These are phyloP conservation scores for Chlorella sp. DNA, from an alignment of 139 green algal genomes.

Conservation along the genomic window DNA sequence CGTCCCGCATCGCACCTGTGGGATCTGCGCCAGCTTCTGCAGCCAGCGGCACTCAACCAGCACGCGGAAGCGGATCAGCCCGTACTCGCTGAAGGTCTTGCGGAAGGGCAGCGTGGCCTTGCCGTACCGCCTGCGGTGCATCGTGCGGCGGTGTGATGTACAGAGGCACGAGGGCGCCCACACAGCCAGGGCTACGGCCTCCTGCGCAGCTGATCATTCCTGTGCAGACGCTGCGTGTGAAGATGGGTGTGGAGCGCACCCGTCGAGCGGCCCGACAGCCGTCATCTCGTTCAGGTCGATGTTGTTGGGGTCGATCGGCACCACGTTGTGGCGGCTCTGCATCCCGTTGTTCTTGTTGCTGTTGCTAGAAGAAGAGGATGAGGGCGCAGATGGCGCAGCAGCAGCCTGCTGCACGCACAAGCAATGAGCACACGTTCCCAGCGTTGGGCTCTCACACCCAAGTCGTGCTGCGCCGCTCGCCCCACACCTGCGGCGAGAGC, in stretches of 20 bases:
- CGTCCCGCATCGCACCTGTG: constrained; percentile 59
- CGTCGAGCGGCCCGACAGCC: constrained; percentile 81
- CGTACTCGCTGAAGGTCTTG: constrained; percentile 93
- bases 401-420: too few relatives aligned
- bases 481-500: too few relatives aligned
- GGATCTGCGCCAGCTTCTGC: constrained; percentile 76
- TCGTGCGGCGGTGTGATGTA: background rate
- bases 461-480: too few relatives aligned
- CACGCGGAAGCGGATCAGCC: constrained; percentile 89
- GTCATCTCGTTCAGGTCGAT: constrained; percentile 78
- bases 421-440: too few relatives aligned
- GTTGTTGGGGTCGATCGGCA: too few relatives aligned
- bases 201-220: background rate
- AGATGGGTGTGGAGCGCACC: constrained; percentile 41
- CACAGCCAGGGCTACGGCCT: background rate
- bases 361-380: too few relatives aligned
- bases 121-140: constrained; percentile 79
- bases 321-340: too few relatives aligned
- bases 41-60: constrained; percentile 96
- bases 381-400: too few relatives aligned
- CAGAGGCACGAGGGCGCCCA: background rate
- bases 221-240: background rate
- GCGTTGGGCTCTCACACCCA: too few relatives aligned
- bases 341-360: too few relatives aligned
- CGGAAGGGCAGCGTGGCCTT: constrained; percentile 66